Conservation (phyloP, 2,329 filamentous ascomycete genomes). For the Trichophaea hybrida region DNA sequence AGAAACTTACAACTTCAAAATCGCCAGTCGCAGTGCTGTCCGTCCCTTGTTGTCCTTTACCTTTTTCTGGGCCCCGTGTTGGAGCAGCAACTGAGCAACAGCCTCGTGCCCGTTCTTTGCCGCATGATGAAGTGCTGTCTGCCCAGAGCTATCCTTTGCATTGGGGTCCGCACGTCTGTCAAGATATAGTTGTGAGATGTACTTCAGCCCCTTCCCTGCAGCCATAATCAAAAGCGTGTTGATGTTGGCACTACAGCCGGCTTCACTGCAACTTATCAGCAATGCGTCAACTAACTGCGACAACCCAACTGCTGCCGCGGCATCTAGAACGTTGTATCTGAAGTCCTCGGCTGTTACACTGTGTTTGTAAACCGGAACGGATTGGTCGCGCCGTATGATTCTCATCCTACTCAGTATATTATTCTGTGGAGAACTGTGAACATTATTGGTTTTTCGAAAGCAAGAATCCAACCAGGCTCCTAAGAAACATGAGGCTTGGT, state of each 20-base stretch:
- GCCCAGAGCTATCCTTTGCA: neutral
- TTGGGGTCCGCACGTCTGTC: neutral
- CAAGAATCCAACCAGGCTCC: neutral
- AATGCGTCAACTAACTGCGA: neutral
- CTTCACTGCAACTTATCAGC: neutral
- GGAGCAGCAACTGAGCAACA: neutral
- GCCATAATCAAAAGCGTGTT: neutral
- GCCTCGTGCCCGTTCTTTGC: neutral
- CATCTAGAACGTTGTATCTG: neutral
- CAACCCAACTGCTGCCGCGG: neutral
- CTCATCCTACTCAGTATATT: neutral
- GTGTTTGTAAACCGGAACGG: neutral
- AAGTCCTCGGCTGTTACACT: neutral
- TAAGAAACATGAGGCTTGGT: neutral
- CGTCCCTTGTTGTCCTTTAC: neutral
- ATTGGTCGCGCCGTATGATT: neutral
- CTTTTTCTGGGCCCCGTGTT: neutral
- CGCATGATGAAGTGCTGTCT: slow-evolving; percentile 22
- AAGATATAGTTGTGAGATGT: neutral
- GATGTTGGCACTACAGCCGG: neutral
- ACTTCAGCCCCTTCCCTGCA: neutral
- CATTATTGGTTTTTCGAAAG: neutral
- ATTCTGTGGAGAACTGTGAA: neutral
- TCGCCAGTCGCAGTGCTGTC: neutral
- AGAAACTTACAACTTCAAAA: neutral